Conservation (phyloP, 345 rosid species). For the Ailanthus altissimus region DNA sequence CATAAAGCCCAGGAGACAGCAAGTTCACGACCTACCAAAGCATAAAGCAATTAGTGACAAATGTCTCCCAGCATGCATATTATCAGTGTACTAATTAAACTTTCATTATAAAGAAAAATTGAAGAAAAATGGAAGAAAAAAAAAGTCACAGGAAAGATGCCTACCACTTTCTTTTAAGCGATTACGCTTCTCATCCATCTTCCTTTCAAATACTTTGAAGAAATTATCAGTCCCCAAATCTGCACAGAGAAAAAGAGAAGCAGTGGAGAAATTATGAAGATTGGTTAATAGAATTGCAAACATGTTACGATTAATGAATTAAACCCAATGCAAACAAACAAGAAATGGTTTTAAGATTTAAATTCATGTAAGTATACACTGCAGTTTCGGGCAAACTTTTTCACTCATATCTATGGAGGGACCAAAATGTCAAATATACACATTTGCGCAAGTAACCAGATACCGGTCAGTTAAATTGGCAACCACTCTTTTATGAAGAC, state of each 20-base stretch:
- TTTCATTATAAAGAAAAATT: neutral
- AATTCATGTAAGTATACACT: neutral
- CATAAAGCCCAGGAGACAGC: slow-evolving; percentile 96
- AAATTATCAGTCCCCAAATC: slow-evolving; percentile 66
- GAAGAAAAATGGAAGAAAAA: neutral
- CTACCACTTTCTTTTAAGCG: slow-evolving; percentile 85
- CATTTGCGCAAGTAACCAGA: neutral
- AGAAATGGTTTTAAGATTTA: neutral
- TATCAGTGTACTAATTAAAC: neutral
- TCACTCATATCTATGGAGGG: neutral
- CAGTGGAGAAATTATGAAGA: slow-evolving; percentile 20
- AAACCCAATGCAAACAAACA: slow-evolving; percentile 7
- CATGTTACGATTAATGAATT: neutral
- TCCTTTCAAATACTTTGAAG: slow-evolving; percentile 74
- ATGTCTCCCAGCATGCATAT: slow-evolving; percentile 14
- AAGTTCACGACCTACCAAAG: slow-evolving; percentile 72
- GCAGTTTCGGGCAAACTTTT: neutral
- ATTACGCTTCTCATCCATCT: slow-evolving; percentile 74
- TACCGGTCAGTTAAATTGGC: neutral
- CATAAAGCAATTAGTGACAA: slow-evolving; percentile 20
- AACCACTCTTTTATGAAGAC: neutral
- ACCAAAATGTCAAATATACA: neutral
- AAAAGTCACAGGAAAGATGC: slow-evolving; percentile 2
- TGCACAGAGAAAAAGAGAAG: slow-evolving; percentile 41
- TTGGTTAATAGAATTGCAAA: neutral